phyloP scores from a whole-genome alignment of 83 land plant species.

The Picea engelmannii region DNA sequence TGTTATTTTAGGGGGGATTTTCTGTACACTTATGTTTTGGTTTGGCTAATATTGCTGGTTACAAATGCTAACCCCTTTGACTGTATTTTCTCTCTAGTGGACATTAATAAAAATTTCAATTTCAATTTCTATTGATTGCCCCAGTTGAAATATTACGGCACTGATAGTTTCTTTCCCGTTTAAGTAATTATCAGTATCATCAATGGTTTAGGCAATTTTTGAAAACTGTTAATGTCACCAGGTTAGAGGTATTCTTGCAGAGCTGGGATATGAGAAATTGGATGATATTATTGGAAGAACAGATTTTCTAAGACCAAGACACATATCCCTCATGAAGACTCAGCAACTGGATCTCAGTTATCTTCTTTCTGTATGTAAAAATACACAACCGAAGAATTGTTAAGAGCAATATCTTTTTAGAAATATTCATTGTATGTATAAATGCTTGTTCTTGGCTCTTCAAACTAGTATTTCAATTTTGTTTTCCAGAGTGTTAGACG shows the following conservation, averaged over 20 bases:
- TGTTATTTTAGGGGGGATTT: too few species aligned
- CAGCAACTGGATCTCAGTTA: constrained; percentile 87
- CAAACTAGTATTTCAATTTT: not conserved
- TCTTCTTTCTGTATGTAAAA: constrained; percentile 66
- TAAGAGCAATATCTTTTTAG: not conserved
- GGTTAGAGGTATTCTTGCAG: constrained; percentile 91
- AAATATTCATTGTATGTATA: not conserved
- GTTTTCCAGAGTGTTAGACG: constrained; percentile 69
- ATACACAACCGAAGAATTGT: not conserved
- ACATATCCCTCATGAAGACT: constrained; percentile 80
- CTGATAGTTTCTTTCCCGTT: not conserved
- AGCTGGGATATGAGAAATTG: constrained; percentile 89
- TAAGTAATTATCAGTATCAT: not conserved
- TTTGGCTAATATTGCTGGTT: too few species aligned
- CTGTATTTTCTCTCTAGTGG: too few species aligned
- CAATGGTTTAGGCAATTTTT: not conserved
- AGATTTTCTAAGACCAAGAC: constrained; percentile 75
- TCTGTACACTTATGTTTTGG: too few species aligned
- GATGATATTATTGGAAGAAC: constrained; percentile 94
- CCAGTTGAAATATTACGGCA: not conserved
- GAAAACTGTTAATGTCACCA: constrained; percentile 15
- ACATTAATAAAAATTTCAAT: too few species aligned
- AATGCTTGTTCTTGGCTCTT: not conserved
- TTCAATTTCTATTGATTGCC: not conserved
- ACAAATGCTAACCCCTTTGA: too few species aligned